phyloP scores from a whole-genome alignment of 352 stramenopile genomes.

The Globisporangium carolinianum region DNA sequence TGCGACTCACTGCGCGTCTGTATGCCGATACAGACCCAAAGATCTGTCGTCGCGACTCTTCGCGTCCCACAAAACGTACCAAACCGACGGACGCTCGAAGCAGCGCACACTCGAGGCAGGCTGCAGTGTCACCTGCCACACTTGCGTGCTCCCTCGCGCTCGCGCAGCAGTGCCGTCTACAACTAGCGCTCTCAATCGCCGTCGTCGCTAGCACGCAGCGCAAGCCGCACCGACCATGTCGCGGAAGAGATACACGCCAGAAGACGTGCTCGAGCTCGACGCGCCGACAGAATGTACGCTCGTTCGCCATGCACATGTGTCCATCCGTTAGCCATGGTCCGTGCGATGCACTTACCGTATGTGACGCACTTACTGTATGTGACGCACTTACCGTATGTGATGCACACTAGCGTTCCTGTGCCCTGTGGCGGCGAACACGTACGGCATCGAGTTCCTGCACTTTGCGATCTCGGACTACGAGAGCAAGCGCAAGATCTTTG shows the following conservation, averaged over 20 bases:
- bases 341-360: not conserved
- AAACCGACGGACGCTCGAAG: not conserved
- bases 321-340: constrained; percentile 1
- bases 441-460: constrained; percentile 94
- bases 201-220: not conserved
- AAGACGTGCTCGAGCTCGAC: constrained; percentile 78
- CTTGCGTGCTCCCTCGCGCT: not conserved
- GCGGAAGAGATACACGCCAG: constrained; percentile 72
- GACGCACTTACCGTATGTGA: not conserved
- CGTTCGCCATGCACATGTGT: not conserved
- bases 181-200: not conserved
- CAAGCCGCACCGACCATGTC: constrained; percentile 23
- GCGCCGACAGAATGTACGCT: constrained; percentile 62
- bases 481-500: constrained; percentile 93
- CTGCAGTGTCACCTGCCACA: not conserved
- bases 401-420: constrained; percentile 84
- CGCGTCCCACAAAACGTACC: no score
- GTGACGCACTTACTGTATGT: no score
- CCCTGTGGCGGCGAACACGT: constrained; percentile 89
- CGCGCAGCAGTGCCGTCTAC: no score
- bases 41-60: no score
- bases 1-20: no score
- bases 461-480: constrained; percentile 95
- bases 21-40: no score
- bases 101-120: not conserved